Percentiles rank a stretch among this genome's conserved stretches.
These are phyloP conservation scores for Saccharomycopsis fermentans DNA, from an alignment of 805 yeast species.

Conservation along the genomic window DNA sequence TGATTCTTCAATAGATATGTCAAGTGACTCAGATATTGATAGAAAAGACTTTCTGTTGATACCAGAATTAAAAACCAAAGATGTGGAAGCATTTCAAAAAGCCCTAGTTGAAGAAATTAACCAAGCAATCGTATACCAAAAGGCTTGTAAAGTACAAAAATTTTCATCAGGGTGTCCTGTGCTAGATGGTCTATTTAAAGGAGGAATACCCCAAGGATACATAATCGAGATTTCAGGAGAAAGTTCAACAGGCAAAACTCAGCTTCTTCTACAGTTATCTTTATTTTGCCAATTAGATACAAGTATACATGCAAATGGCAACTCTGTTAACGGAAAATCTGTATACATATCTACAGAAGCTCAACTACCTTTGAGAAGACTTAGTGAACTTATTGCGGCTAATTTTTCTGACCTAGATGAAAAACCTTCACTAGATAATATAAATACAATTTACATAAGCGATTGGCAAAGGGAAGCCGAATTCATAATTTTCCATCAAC, in stretches of 20 bases:
- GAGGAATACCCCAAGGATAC: constrained; percentile 46
- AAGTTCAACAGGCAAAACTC: constrained; percentile 82
- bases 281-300: constrained; percentile 45
- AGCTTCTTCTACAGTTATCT: constrained; percentile 58
- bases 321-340: constrained; percentile 26
- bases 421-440: constrained; percentile 9
- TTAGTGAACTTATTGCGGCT: constrained; percentile 38
- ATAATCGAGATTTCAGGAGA: constrained; percentile 76
- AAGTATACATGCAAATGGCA: constrained; percentile 27
- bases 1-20: background rate
- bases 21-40: background rate
- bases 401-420: constrained; percentile 34
- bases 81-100: constrained; percentile 15
- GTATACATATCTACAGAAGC: constrained; percentile 78
- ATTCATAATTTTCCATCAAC: constrained; percentile 52
- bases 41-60: constrained; percentile 19
- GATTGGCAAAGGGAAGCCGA: constrained; percentile 35
- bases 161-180: constrained; percentile 44
- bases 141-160: constrained; percentile 3
- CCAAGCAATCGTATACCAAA: background rate
- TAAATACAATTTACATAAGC: constrained; percentile 7
- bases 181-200: constrained; percentile 41
- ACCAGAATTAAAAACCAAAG: constrained; percentile 19
- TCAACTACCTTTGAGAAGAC: constrained; percentile 53
- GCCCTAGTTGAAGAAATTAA: constrained; percentile 6